Conservation (phyloP, 192 early-diverging fungal genomes). For the Diversispora eburnea region DNA sequence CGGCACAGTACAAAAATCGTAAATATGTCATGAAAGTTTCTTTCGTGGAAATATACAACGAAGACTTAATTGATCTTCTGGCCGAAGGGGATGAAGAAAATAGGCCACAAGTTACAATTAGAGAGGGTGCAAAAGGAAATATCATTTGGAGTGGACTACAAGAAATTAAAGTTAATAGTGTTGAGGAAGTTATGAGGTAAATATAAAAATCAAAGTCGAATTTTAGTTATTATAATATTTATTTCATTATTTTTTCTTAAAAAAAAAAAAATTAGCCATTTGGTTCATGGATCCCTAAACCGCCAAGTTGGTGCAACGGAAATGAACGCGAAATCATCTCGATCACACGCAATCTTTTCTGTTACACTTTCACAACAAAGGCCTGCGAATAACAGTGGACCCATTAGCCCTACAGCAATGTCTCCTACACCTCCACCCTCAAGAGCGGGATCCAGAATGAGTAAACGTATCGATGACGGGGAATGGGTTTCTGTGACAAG, state of each 20-base stretch:
- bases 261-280: conserved; percentile 35
- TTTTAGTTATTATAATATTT: neutral
- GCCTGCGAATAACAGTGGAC: conserved; percentile 29
- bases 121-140: conserved; percentile 84
- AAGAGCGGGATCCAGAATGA: conserved; percentile 18
- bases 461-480: conserved; percentile 39
- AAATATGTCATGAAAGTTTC: conserved; percentile 67
- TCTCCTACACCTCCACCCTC: conserved; percentile 22
- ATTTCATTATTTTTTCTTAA: conserved; percentile 4
- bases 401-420: conserved; percentile 27
- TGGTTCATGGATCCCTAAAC: conserved; percentile 68
- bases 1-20: conserved; percentile 32
- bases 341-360: conserved; percentile 97
- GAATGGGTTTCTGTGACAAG: conserved; percentile 67
- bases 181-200: conserved; percentile 71
- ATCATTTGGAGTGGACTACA: conserved; percentile 84
- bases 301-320: conserved; percentile 94
- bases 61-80: conserved; percentile 90
- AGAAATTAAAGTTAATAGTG: conserved; percentile 66
- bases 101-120: conserved; percentile 63
- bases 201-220: conserved; percentile 15
- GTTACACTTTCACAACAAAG: conserved; percentile 81
- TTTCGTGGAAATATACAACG: conserved; percentile 96
- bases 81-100: conserved; percentile 57
- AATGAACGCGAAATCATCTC: conserved; percentile 95